Conservation (phyloP, 805 yeast genomes). For the Saturnispora silvae region DNA sequence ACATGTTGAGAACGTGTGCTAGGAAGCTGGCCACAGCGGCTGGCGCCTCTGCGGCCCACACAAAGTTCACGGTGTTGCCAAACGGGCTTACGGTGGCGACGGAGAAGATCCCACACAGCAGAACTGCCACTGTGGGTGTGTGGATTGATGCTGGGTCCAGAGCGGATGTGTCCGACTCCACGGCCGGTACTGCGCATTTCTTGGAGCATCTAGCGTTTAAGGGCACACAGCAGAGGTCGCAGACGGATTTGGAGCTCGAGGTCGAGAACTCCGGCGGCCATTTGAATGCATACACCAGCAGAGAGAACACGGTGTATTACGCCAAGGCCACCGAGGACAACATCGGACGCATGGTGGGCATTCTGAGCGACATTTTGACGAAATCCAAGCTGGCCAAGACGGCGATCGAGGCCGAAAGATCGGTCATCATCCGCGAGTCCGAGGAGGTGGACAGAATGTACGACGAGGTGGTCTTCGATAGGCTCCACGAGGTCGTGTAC, state of each 20-base stretch:
- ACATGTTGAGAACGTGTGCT: constrained; percentile 1
- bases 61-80: constrained; percentile 63
- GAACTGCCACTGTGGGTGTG: constrained; percentile 95
- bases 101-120: constrained; percentile 74
- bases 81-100: constrained; percentile 94
- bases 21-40: constrained; percentile 9
- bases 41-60: constrained; percentile 29
- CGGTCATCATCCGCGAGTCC: constrained; percentile 90
- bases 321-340: constrained; percentile 79
- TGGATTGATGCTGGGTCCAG: constrained; percentile 99
- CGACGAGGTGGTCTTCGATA: constrained; percentile 96
- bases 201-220: constrained; percentile 94
- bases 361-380: constrained; percentile 81
- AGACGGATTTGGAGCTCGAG: constrained; percentile 77
- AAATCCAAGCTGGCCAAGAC: constrained; percentile 67
- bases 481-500: constrained; percentile 85
- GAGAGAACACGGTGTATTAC: constrained; percentile 95
- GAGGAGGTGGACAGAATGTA: constrained; percentile 98
- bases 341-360: constrained; percentile 77
- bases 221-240: constrained; percentile 78
- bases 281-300: constrained; percentile 94
- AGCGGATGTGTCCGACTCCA: constrained; percentile 74
- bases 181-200: constrained; percentile 94
- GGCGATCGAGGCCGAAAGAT: constrained; percentile 93
- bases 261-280: constrained; percentile 96